Evolutionary conservation across 1,139 yeast genomes (phyloP).

Genomic region (Hemisphaericaspora subhashii): DNA sequence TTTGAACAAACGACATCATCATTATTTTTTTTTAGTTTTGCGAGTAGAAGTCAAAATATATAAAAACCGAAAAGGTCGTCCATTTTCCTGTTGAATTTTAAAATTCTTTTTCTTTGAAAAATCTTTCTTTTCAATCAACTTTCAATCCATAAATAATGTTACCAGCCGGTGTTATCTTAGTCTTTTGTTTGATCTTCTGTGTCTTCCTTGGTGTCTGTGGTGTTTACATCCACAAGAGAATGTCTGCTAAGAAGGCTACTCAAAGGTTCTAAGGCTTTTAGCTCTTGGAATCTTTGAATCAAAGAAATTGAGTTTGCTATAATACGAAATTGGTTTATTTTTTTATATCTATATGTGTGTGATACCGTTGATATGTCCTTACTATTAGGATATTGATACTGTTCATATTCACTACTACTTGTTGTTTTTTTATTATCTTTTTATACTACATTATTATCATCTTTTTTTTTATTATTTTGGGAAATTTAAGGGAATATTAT

Average conservation of each 20-base stretch:
- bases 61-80: neutral
- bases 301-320: neutral
- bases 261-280: conserved; percentile 44
- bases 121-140: conserved; percentile 3
- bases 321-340: conserved; percentile 3
- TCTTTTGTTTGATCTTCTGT: conserved; percentile 47
- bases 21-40: too few relatives aligned
- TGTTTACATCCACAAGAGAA: conserved; percentile 36
- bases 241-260: conserved; percentile 46
- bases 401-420: neutral
- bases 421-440: neutral
- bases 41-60: neutral
- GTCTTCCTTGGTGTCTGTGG: conserved; percentile 39
- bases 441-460: neutral
- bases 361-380: neutral
- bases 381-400: too few relatives aligned
- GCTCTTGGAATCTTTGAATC: neutral
- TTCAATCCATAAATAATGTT: conserved; percentile 28
- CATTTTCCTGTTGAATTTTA: neutral
- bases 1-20: neutral
- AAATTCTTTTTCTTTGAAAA: conserved; percentile 6
- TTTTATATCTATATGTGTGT: neutral
- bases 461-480: neutral
- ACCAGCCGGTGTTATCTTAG: conserved; percentile 54
- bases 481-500: neutral